Base-by-base conservation (phyloP, 345 rosid genomes). In the Eucalyptus melliodora region DNA sequence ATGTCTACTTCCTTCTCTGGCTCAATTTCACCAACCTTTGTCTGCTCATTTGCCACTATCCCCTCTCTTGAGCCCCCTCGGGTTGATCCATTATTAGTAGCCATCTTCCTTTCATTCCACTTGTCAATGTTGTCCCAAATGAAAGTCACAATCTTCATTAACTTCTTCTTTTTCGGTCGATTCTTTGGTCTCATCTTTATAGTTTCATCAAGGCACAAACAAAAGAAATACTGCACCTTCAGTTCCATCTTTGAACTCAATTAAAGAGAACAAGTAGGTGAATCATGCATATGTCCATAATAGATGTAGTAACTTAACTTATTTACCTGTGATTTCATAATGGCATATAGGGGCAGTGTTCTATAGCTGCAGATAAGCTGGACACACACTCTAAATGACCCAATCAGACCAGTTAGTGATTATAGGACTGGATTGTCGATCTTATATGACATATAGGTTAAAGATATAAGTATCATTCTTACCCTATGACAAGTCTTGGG, bases 281-380 rank as follows among this genome's bases (percentile, higher is more conserved):
- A 72, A 24, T 72, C 69, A 13, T 40, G 12, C 27, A 37, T 72
- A 17, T 37, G 27, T 37, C 83, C 0, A 1, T 40, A 21, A 72
- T 37, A 72, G 83, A 17, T 0, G 27, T 40, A 0, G 81, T 34
- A 69, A 69, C 45, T 56, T 56, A 27, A 62, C 69, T 27, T 13
- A 62, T 30, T 65, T 89, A 97, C 99, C 95, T 96, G 99, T 34
- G 97, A 62, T 27, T 62, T 95, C 69, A 96, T 97, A 24, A 96
- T 94, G 26, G 97, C 99, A 40, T 97, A 97, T 30, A 97, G 96
- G 2, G 99, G 99, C 47, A 97, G 91, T 49, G 99, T 97, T 65
- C 97, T 96, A 90, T 95, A 96, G 89, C 99, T 96, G 90, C 98
- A 96, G 12, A 96, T 92, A 88, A 96, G 93, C 95, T 96, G 98